These are phyloP conservation scores for Aspergillus fructus DNA, from an alignment of 2,329 filamentous ascomycete species.

Conservation along the genomic window DNA sequence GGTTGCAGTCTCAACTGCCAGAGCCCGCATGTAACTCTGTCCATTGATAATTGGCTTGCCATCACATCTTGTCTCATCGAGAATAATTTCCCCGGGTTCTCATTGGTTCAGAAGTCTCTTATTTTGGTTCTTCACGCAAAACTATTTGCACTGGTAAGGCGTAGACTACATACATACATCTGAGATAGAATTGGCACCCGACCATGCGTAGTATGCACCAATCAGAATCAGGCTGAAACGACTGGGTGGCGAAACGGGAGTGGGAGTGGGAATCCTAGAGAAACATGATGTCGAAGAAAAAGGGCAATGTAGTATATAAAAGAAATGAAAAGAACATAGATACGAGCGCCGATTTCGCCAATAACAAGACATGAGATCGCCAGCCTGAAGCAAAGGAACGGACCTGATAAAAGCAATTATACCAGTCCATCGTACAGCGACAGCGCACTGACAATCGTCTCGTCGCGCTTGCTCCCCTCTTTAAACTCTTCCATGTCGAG, in stretches of 20 bases:
- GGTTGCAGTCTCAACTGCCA: background rate
- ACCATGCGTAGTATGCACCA: constrained; percentile 5
- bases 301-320: constrained; percentile 8
- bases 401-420: constrained; percentile 40
- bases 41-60: background rate
- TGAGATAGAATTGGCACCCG: background rate
- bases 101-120: background rate
- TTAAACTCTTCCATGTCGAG: constrained; percentile 98
- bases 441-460: constrained; percentile 96
- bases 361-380: constrained; percentile 5
- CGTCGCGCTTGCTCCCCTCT: constrained; percentile 96
- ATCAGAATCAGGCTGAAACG: constrained; percentile 6
- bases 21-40: background rate
- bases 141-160: background rate
- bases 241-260: constrained; percentile 14
- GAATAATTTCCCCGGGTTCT: no score
- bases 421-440: constrained; percentile 96
- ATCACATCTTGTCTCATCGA: no score
- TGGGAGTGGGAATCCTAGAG: constrained; percentile 18
- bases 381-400: constrained; percentile 7
- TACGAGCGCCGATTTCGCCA: constrained; percentile 17
- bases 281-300: background rate
- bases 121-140: background rate
- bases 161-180: constrained; percentile 1
- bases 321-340: constrained; percentile 5